These are phyloP conservation scores for Tephrocybe sp. DNA, from an alignment of 768 basidiomycete species.

Conservation along the genomic window DNA sequence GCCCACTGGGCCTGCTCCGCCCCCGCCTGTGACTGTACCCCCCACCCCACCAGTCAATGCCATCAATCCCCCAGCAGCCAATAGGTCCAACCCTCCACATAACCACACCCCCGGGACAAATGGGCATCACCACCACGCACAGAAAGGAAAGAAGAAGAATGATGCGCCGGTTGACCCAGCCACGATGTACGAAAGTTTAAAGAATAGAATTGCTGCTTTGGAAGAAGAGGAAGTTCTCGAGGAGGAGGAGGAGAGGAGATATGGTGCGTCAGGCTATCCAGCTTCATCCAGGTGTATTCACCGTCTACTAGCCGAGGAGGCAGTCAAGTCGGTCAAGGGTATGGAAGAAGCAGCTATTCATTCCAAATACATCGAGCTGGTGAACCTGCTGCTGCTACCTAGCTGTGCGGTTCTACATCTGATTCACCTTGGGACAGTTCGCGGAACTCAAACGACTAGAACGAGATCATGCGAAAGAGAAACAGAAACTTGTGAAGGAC, in stretches of 20 bases:
- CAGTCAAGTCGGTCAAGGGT: slow-evolving; percentile 81
- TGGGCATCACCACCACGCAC: slow-evolving; percentile 38
- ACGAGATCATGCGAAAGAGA: slow-evolving; percentile 89
- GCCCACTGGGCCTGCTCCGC: slow-evolving; percentile 60
- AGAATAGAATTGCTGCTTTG: slow-evolving; percentile 84
- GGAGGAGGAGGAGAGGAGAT: slow-evolving; percentile 82
- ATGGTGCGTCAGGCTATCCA: slow-evolving; percentile 48
- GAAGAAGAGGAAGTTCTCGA: slow-evolving; percentile 87
- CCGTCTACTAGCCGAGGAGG: slow-evolving; percentile 71
- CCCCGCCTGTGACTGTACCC: slow-evolving; percentile 58
- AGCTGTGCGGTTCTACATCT: slow-evolving; percentile 15
- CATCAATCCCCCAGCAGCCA: slow-evolving; percentile 28
- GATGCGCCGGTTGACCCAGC: slow-evolving; percentile 78
- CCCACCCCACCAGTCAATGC: slow-evolving; percentile 51
- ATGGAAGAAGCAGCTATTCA: slow-evolving; percentile 83
- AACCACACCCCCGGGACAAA: slow-evolving; percentile 40
- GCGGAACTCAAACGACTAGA: slow-evolving; percentile 86
- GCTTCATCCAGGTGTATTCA: slow-evolving; percentile 11
- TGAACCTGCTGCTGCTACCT: slow-evolving; percentile 35
- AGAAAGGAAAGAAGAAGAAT: slow-evolving; percentile 74
- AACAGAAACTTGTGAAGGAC: slow-evolving; percentile 88
- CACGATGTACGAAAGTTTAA: slow-evolving; percentile 85
- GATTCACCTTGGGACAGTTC: slow-evolving; percentile 52
- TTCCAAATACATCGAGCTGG: slow-evolving; percentile 86
- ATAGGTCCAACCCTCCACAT: slow-evolving; percentile 27